Percentiles rank a stretch among this genome's conserved stretches.
Conservation (phyloP, 768 basidiomycete genomes). For the Lentinula sp. region DNA sequence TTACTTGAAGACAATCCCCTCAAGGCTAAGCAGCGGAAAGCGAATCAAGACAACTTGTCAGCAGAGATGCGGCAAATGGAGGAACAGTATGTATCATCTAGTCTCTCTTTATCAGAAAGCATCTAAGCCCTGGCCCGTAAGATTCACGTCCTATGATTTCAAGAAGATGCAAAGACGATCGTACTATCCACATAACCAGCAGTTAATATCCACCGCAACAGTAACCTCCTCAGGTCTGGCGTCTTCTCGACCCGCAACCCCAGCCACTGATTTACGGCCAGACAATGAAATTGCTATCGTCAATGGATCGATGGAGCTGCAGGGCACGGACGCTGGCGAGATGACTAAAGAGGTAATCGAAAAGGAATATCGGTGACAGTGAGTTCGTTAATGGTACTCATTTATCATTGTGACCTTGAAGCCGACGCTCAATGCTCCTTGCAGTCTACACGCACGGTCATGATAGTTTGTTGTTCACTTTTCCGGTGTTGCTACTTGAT, state of each 20-base stretch:
- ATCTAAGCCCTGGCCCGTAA: slow-evolving; percentile 21
- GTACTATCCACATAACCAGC: slow-evolving; percentile 84
- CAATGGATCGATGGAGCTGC: slow-evolving; percentile 35
- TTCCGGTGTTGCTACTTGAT: background rate
- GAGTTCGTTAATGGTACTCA: background rate
- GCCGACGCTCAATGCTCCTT: background rate
- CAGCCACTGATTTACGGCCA: slow-evolving; percentile 43
- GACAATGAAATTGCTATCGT: slow-evolving; percentile 36
- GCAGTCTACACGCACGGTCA: background rate
- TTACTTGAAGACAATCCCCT: slow-evolving; percentile 95
- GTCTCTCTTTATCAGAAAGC: slow-evolving; percentile 7
- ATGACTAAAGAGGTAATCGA: slow-evolving; percentile 39
- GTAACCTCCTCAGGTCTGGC: slow-evolving; percentile 66
- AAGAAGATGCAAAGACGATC: slow-evolving; percentile 87
- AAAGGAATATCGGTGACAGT: slow-evolving; percentile 34
- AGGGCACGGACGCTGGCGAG: slow-evolving; percentile 28
- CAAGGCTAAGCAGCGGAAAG: slow-evolving; percentile 90
- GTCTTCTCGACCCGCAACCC: slow-evolving; percentile 72
- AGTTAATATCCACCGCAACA: slow-evolving; percentile 65
- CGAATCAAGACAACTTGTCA: slow-evolving; percentile 82
- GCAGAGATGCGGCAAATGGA: slow-evolving; percentile 97
- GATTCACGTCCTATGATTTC: slow-evolving; percentile 91
- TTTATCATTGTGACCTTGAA: background rate
- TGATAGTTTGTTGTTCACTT: background rate
- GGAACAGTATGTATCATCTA: slow-evolving; percentile 67